Base-by-base conservation (phyloP, 1,284 basidiomycete species). In the Apiotrichum veenhuisii region DNA sequence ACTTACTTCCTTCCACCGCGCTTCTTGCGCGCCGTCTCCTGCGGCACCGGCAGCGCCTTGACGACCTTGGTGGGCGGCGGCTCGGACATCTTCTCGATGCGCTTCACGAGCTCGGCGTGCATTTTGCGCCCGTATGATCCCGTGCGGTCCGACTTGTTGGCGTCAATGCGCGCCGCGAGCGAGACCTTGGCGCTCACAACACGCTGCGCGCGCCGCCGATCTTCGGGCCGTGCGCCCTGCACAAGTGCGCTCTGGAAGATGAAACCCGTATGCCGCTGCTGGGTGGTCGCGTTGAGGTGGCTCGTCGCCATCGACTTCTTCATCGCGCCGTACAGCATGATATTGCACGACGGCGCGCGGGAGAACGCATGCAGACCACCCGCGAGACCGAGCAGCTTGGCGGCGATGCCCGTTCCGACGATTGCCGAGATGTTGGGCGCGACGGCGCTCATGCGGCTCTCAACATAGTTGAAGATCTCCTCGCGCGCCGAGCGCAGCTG, bases 391-490 rank as follows among this genome's bases (percentile, higher is more conserved):
- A 99, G 86, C 48, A 99, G 80, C 81, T 98, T 98, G 48, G 96
- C 95, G 43, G 96, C 96, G 79, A 93, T 95, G 62, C 90, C 91
- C 54, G 95, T 97, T 72, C 96, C 95, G 76, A 98, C 91, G 74
- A 99, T 95, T 72, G 90, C 89, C 68, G 91, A 95, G 72, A 99
- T 85, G 77, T 99, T 99, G 64, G 96, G 96, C 60, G 95, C 94
- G 68, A 99, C 87, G 52, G 94, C 85, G 78, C 91, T 90, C 91
- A 99, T 98, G 76, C 96, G 85, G 70, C 92, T 96, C 81, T 96
- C 95, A 75, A 99, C 96, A 82, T 98, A 98, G 80, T 89, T 86
- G 79, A 98, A 93, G 67, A 98, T 98, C 85, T 91, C 88, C 79
- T 89, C 89, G 49, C 93, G 85, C 0, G 90, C 88, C 62, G 88